A percentile compares a stretch with the other conserved stretches of the same genome.
Evolutionary conservation across 495 filamentous ascomycete species (phyloP).

Genomic region (Neurospora sp.): DNA sequence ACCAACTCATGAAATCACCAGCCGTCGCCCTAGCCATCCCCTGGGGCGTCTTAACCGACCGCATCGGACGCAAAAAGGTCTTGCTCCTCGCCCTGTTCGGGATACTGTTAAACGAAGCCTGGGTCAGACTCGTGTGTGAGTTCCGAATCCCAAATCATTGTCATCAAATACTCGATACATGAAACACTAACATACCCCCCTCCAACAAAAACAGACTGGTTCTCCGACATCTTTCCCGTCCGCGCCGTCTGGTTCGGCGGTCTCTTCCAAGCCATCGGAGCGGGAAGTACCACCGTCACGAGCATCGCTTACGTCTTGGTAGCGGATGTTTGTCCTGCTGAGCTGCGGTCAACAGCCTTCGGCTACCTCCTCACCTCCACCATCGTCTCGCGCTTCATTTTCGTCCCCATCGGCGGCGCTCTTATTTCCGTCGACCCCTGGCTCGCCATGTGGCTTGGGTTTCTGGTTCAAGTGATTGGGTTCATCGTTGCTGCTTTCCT

Average conservation of each 20-base stretch:
- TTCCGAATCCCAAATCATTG: background rate
- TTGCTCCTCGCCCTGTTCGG: constrained; percentile 28
- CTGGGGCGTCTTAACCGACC: constrained; percentile 37
- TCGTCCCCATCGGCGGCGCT: constrained; percentile 36
- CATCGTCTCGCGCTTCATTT: constrained; percentile 4
- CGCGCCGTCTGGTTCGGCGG: constrained; percentile 43
- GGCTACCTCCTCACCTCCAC: constrained; percentile 32
- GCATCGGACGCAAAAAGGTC: constrained; percentile 34
- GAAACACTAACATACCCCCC: too few relatives aligned
- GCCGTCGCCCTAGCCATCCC: constrained; percentile 32
- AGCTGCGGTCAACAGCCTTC: constrained; percentile 41
- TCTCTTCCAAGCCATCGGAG: constrained; percentile 40
- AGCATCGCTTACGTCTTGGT: constrained; percentile 45
- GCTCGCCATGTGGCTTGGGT: constrained; percentile 41
- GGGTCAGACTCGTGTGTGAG: constrained; percentile 24
- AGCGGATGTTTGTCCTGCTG: constrained; percentile 43
- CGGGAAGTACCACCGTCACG: constrained; percentile 37
- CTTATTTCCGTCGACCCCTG: constrained; percentile 38
- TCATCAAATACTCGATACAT: too few relatives aligned
- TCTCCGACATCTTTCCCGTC: constrained; percentile 32
- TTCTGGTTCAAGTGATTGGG: constrained; percentile 30
- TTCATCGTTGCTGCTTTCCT: constrained; percentile 14
- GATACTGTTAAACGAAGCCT: constrained; percentile 22
- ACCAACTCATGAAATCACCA: background rate
- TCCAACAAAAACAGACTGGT: constrained; percentile 13